These are phyloP conservation scores for Tremella yokohamensis DNA, from an alignment of 768 basidiomycete species.

Conservation along the genomic window DNA sequence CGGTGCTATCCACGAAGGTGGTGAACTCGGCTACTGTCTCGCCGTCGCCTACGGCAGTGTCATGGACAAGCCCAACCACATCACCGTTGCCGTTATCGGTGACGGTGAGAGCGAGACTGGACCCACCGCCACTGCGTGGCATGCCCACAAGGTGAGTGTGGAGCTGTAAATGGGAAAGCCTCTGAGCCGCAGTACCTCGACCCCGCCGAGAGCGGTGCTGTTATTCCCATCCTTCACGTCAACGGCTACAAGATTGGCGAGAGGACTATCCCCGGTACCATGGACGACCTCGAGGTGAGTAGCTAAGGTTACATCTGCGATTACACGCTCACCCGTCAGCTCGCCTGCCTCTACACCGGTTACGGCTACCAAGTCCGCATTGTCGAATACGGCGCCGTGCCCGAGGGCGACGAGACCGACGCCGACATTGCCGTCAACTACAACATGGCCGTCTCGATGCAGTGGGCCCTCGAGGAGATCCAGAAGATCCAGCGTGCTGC, in stretches of 20 bases:
- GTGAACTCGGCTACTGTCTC: slow-evolving; percentile 82
- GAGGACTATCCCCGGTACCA: slow-evolving; percentile 80
- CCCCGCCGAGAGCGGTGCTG: slow-evolving; percentile 81
- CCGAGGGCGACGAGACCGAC: slow-evolving; percentile 53
- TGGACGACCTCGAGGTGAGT: slow-evolving; percentile 73
- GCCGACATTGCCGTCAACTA: slow-evolving; percentile 58
- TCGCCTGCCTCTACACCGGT: slow-evolving; percentile 53
- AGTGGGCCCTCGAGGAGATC: slow-evolving; percentile 63
- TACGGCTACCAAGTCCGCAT: slow-evolving; percentile 88
- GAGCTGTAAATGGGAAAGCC: not conserved
- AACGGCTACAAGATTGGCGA: slow-evolving; percentile 69
- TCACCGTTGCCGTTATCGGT: slow-evolving; percentile 76
- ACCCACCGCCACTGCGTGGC: slow-evolving; percentile 59
- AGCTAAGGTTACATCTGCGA: not conserved
- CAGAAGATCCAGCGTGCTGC: slow-evolving; percentile 73
- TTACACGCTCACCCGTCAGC: slow-evolving; percentile 23
- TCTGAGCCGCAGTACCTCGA: slow-evolving; percentile 62
- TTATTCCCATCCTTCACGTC: slow-evolving; percentile 82
- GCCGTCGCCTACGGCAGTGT: slow-evolving; percentile 77
- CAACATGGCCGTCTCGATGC: slow-evolving; percentile 74
- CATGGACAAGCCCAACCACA: slow-evolving; percentile 85
- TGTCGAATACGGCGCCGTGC: slow-evolving; percentile 59
- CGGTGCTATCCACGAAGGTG: slow-evolving; percentile 84
- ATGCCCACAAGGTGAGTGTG: slow-evolving; percentile 63
- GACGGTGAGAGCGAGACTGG: slow-evolving; percentile 65